phyloP scores from a whole-genome alignment of 352 stramenopile species.

The Phytophthora crassamura region DNA sequence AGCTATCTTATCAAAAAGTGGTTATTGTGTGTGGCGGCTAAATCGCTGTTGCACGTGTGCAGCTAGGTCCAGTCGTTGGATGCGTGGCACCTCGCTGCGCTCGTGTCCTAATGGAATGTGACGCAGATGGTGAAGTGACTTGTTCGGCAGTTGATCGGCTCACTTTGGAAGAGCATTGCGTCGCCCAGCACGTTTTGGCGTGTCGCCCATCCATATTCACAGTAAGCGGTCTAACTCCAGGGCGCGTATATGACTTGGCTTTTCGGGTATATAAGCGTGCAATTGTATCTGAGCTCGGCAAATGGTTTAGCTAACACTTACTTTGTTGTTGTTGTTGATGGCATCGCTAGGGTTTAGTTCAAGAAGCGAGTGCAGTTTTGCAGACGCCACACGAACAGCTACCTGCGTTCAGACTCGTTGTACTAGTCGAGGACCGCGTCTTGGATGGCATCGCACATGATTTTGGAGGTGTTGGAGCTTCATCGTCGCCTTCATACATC shows the following conservation, averaged over 20 bases:
- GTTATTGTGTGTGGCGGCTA: background rate
- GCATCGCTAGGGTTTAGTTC: constrained; percentile 33
- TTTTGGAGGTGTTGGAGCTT: background rate
- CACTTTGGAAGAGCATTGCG: constrained; percentile 19
- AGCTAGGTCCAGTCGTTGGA: constrained; percentile 58
- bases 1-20: background rate
- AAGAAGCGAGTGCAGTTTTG: constrained; percentile 18
- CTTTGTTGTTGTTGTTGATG: constrained; percentile 1
- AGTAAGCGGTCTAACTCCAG: constrained; percentile 37
- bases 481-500: constrained; percentile 28
- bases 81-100: constrained; percentile 38
- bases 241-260: constrained; percentile 47
- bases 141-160: constrained; percentile 52
- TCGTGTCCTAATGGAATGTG: constrained; percentile 52
- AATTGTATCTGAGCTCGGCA: background rate
- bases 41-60: background rate
- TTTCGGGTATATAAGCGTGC: constrained; percentile 33
- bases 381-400: constrained; percentile 38
- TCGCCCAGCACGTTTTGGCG: constrained; percentile 13
- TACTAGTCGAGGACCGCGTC: constrained; percentile 33
- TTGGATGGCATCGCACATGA: constrained; percentile 22
- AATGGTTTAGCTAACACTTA: background rate
- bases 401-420: constrained; percentile 39
- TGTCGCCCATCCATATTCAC: constrained; percentile 38
- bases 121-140: constrained; percentile 40